Evolutionary conservation across 768 basidiomycete genomes (phyloP), one percentile per base, ranked within the genome.

Genomic region (Candolleomyces aberdarensis): DNA sequence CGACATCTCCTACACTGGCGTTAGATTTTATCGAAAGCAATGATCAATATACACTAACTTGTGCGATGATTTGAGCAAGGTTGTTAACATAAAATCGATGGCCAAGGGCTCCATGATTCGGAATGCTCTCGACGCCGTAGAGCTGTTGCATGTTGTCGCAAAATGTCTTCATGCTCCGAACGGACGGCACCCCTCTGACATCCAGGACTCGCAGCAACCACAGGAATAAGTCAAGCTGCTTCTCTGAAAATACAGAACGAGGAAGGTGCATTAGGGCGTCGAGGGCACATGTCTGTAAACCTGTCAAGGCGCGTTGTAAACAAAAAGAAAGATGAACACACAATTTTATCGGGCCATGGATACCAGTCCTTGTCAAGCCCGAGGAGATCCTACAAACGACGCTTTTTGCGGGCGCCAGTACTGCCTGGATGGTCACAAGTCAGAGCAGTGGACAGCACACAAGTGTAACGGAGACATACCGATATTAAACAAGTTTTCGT

Each of bases 181-280:
- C 59, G 5, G 70, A 69, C 6, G 69, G 72, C 0, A 72, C 64
- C 46, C 68, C 51, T 13, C 59, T 22, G 14, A 73, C 67, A 22
- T 63, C 60, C 39, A 68, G 67, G 10, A 63, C 62, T 17, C 51
- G 57, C 19, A 72, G 63, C 8, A 71, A 52, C 72, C 73, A 73
- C 0, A 68, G 60, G 36, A 74, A 70, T 7, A 71, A 65, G 40
- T 70, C 69, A 1, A 74, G 60, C 53, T 74, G 72, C 19, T 65
- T 62, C 0, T 66, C 60, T 1, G 72, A 73, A 58, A 73, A 75
- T 1, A 69, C 70, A 15, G 70, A 74, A 3, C 69, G 65, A 1
- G 73, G 74, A 0, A 75, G 55, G 39, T 74, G 72, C 64, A 68
- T 70, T 3, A 75, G 44, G 22, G 74, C 66, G 56, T 75, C 71